A percentile compares a stretch with the other conserved stretches of the same genome.
phyloP scores from a whole-genome alignment of 371 early-diverging fungal genomes.

The Mucor racemosus region DNA sequence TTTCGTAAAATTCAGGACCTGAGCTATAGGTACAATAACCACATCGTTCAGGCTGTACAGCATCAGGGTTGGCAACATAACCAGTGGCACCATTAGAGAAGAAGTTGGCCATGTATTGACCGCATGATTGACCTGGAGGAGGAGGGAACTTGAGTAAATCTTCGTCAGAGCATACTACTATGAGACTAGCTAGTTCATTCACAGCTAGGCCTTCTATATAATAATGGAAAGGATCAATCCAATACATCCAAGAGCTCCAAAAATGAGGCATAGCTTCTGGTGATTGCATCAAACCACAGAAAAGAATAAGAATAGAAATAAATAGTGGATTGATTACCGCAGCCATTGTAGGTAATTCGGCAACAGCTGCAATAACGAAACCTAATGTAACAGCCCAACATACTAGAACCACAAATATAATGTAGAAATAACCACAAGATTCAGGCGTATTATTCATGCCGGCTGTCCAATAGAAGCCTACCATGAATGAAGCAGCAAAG shows the following conservation, averaged over 20 bases:
- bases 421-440: slow-evolving; percentile 58
- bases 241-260: slow-evolving; percentile 76
- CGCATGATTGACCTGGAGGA: slow-evolving; percentile 63
- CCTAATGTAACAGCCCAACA: slow-evolving; percentile 67
- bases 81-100: slow-evolving; percentile 47
- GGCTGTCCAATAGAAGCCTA: slow-evolving; percentile 66
- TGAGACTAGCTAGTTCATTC: slow-evolving; percentile 59
- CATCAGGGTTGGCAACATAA: slow-evolving; percentile 55
- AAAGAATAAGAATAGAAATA: slow-evolving; percentile 63
- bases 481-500: slow-evolving; percentile 53
- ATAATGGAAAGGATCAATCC: slow-evolving; percentile 63
- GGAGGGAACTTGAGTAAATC: slow-evolving; percentile 59
- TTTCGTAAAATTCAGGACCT: slow-evolving; percentile 62
- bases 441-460: slow-evolving; percentile 50
- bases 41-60: slow-evolving; percentile 50
- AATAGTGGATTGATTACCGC: slow-evolving; percentile 67
- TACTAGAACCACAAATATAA: slow-evolving; percentile 55
- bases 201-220: slow-evolving; percentile 68
- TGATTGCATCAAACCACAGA: slow-evolving; percentile 68
- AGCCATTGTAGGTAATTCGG: slow-evolving; percentile 55
- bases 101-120: slow-evolving; percentile 58
- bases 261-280: slow-evolving; percentile 63
- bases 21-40: slow-evolving; percentile 61
- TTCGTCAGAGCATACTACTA: slow-evolving; percentile 47
- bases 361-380: slow-evolving; percentile 33